phyloP scores from a whole-genome alignment of 805 yeast genomes.

The Candida bentonensis region DNA sequence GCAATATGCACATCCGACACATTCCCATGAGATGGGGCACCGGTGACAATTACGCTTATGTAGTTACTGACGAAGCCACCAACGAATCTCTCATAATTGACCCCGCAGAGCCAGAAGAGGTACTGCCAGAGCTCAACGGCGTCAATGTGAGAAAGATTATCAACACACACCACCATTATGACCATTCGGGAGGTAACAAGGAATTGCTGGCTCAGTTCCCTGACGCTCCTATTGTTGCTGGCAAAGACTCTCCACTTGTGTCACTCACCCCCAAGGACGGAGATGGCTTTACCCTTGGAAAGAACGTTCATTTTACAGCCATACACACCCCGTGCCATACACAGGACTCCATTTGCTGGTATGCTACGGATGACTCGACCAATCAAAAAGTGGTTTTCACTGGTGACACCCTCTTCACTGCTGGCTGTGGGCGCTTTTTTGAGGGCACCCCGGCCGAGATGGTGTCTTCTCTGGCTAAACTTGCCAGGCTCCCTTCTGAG shows the following conservation, averaged over 20 bases:
- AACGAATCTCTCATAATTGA: constrained; percentile 73
- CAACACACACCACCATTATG: constrained; percentile 94
- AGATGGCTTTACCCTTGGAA: constrained; percentile 51
- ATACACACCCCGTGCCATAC: constrained; percentile 97
- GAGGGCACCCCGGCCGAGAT: constrained; percentile 80
- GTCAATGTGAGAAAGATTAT: constrained; percentile 60
- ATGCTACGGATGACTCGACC: constrained; percentile 47
- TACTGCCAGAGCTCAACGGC: constrained; percentile 27
- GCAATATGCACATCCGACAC: constrained; percentile 67
- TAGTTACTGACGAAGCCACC: constrained; percentile 54
- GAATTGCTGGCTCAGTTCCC: constrained; percentile 24
- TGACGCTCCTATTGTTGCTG: constrained; percentile 61
- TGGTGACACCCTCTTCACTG: constrained; percentile 87
- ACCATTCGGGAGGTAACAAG: constrained; percentile 82
- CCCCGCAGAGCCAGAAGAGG: constrained; percentile 79
- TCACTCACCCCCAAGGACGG: constrained; percentile 54
- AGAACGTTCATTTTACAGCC: constrained; percentile 52
- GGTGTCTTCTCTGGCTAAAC: constrained; percentile 51
- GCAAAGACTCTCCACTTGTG: constrained; percentile 65
- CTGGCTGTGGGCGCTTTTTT: constrained; percentile 95
- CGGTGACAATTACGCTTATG: constrained; percentile 84
- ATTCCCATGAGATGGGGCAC: constrained; percentile 92
- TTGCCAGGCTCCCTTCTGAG: constrained; percentile 49
- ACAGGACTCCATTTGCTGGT: constrained; percentile 88
- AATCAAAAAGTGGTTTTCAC: constrained; percentile 70